Percentiles rank a stretch among this genome's conserved stretches.
These are phyloP conservation scores for Maudiozyma serrabonitensis DNA, from an alignment of 805 yeast genomes.

Conservation along the genomic window DNA sequence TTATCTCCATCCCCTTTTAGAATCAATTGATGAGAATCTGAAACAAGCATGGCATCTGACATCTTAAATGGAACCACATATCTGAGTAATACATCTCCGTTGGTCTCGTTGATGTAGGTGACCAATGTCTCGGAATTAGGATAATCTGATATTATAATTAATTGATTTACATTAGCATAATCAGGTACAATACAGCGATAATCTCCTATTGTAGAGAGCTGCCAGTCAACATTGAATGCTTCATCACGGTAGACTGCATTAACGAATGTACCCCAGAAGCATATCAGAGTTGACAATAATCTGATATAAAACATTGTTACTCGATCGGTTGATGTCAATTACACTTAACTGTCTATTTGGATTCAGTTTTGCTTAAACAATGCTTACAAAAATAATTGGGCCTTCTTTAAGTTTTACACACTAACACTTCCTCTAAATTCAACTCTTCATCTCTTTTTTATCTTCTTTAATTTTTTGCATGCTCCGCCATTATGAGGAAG, in stretches of 20 bases:
- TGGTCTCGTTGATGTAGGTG: conserved; percentile 28
- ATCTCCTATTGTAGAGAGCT: conserved; percentile 36
- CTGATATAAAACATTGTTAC: background rate
- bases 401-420: too few species aligned
- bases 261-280: conserved; percentile 3
- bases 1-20: conserved; percentile 4
- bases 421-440: too few species aligned
- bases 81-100: conserved; percentile 31
- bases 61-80: conserved; percentile 4
- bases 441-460: too few species aligned
- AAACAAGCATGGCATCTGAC: conserved; percentile 8
- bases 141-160: conserved; percentile 23
- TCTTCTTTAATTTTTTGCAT: too few species aligned
- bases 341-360: background rate
- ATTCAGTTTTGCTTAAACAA: background rate
- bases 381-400: too few species aligned
- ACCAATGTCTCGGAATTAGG: conserved; percentile 17
- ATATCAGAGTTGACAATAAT: background rate
- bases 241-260: conserved; percentile 39
- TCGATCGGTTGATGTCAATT: background rate
- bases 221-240: conserved; percentile 49
- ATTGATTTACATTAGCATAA: conserved; percentile 2
- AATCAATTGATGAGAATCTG: conserved; percentile 6
- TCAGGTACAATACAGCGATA: conserved; percentile 21
- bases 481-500: too few species aligned